Evolutionary conservation across 805 yeast species (phyloP), one percentile per base, ranked within the genome.

Genomic region (Starmerella cellae): DNA sequence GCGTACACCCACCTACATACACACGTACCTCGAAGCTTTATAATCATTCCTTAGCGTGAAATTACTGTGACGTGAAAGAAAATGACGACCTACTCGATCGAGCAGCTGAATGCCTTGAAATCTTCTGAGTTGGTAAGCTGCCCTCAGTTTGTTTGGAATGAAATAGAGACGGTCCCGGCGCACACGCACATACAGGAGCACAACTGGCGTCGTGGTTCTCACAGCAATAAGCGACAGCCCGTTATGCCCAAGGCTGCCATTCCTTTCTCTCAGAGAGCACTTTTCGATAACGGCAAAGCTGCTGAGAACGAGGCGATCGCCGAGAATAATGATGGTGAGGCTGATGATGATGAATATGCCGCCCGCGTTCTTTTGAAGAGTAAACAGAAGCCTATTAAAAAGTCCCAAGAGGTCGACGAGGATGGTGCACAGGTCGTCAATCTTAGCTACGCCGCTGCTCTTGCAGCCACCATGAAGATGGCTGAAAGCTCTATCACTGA

Each of bases 31-130:
- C n/a, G n/a, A n/a, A n/a, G n/a, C n/a, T n/a, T n/a, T n/a, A n/a
- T n/a, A n/a, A n/a, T n/a, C n/a, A n/a, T n/a, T n/a, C n/a, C n/a
- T n/a, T n/a, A n/a, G n/a, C n/a, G n/a, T n/a, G n/a, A n/a, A n/a
- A n/a, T 13, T 26, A 9, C 13, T 26, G 9, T 29, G n/a, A 23
- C 11, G 32, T 29, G 32, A 29, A 29, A 29, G 32, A 29, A 29
- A 17, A 60, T 59, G 62, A 57, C 62, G 13, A 41, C 37, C 36
- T 60, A 60, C 52, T 45, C 60, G 17, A 27, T 51, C 22, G 53
- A 51, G 38, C 50, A 52, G 43, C 49, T 59, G 43, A 44, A 46
- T 20, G 46, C 41, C 18, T 44, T 59, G 39, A 48, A 54, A 37
- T 41, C 49, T 34, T 52, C 58, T 17, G 54, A 49, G 32, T 49